Evolutionary conservation across 129 eudicot genomes (phyloP).

Genomic region (Daucus carota): DNA sequence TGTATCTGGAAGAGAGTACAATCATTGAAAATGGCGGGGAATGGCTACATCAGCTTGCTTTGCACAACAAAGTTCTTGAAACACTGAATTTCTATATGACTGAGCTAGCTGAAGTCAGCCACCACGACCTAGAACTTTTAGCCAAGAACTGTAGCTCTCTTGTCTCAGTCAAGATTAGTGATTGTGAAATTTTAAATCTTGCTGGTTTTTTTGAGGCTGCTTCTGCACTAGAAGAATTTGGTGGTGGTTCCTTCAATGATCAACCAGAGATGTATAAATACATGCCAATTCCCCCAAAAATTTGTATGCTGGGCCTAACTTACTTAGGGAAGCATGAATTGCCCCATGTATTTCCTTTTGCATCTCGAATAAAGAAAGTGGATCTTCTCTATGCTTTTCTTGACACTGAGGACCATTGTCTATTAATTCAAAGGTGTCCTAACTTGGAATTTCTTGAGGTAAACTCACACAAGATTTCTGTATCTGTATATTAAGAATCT

Average conservation of each 20-base stretch:
- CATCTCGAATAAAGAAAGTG: constrained; percentile 50
- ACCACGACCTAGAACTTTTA: constrained; percentile 54
- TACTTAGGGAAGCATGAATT: constrained; percentile 55
- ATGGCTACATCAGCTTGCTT: constrained; percentile 78
- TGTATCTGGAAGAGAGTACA: constrained; percentile 68
- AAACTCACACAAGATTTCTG: constrained; percentile 8
- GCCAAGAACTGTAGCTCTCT: constrained; percentile 55
- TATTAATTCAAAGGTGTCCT: constrained; percentile 56
- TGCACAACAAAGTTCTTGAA: constrained; percentile 64
- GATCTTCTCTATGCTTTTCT: constrained; percentile 73
- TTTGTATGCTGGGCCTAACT: constrained; percentile 49
- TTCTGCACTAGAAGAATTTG: constrained; percentile 63
- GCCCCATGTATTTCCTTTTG: constrained; percentile 54
- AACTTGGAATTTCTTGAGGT: constrained; percentile 90
- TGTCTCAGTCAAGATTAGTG: constrained; percentile 56
- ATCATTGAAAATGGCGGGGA: constrained; percentile 48
- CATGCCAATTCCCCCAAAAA: constrained; percentile 35
- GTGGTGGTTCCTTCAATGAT: constrained; percentile 55
- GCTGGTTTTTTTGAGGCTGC: constrained; percentile 51
- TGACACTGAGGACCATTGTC: constrained; percentile 63
- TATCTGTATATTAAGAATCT: neutral
- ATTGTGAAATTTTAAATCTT: constrained; percentile 54
- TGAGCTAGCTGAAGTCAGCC: constrained; percentile 35
- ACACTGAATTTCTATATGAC: constrained; percentile 72
- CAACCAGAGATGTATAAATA: constrained; percentile 39